These are phyloP conservation scores for Paraglomus occultum DNA, from an alignment of 192 early-diverging fungal species.

Conservation along the genomic window DNA sequence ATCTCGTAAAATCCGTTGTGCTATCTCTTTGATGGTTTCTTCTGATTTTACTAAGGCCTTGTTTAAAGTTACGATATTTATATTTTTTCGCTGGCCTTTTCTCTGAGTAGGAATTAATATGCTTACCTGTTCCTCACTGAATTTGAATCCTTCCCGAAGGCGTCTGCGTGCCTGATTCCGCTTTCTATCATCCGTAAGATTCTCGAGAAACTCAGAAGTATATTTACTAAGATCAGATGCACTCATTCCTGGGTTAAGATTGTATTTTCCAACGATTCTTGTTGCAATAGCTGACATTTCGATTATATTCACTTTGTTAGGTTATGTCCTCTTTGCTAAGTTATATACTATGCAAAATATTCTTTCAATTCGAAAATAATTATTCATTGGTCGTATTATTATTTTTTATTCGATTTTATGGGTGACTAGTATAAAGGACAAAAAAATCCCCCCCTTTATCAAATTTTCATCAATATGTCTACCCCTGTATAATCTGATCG, in stretches of 20 bases:
- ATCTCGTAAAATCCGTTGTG: conserved; percentile 3
- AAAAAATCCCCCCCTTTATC: too few species aligned
- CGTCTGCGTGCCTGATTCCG: conserved; percentile 9
- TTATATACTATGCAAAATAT: too few species aligned
- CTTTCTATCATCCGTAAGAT: conserved; percentile 17
- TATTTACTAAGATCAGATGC: conserved; percentile 1
- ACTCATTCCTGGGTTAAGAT: background rate
- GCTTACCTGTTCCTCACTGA: conserved; percentile 20
- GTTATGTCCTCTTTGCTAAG: conserved; percentile 10
- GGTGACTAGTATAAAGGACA: too few species aligned
- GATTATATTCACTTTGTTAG: conserved; percentile 16
- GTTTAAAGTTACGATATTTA: background rate
- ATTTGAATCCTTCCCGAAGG: conserved; percentile 6
- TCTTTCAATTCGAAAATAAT: too few species aligned
- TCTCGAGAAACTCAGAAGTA: conserved; percentile 4
- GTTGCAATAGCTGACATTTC: conserved; percentile 24
- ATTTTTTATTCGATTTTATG: too few species aligned
- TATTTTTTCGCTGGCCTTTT: background rate
- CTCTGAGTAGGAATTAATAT: conserved; percentile 18
- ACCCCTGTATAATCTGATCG: too few species aligned
- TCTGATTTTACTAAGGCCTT: background rate
- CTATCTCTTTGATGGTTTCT: conserved; percentile 19
- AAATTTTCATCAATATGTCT: too few species aligned
- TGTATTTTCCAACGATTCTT: conserved; percentile 23
- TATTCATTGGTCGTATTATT: too few species aligned